A percentile compares a stretch with the other conserved stretches of the same genome.
These are phyloP conservation scores for Terfezia boudieri DNA, from an alignment of 495 filamentous ascomycete species.

Conservation along the genomic window DNA sequence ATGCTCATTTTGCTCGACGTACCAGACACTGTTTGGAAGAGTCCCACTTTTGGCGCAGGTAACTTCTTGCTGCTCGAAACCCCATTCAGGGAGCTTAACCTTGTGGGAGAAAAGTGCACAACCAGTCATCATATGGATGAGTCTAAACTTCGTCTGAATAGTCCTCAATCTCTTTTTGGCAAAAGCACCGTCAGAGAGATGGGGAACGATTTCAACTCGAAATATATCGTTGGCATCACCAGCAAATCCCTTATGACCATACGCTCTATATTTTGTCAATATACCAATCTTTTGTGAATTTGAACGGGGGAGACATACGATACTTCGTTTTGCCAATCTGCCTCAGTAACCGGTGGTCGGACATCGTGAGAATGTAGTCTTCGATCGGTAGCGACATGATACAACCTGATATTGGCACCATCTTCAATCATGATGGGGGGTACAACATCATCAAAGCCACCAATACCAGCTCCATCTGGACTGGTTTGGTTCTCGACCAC, in stretches of 20 bases:
- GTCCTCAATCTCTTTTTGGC: conserved; percentile 75
- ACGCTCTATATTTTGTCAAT: conserved; percentile 27
- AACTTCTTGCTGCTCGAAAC: conserved; percentile 90
- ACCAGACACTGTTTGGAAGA: conserved; percentile 91
- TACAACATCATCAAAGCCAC: conserved; percentile 61
- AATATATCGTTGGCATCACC: conserved; percentile 94
- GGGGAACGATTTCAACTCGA: conserved; percentile 82
- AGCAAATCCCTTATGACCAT: conserved; percentile 90
- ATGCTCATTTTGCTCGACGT: conserved; percentile 74
- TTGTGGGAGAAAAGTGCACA: conserved; percentile 96
- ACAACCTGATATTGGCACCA: conserved; percentile 56
- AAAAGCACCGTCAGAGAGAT: conserved; percentile 54
- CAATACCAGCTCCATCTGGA: conserved; percentile 55
- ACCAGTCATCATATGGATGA: conserved; percentile 90
- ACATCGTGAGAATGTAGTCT: conserved; percentile 92
- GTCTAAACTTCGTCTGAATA: conserved; percentile 87
- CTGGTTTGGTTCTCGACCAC: conserved; percentile 88
- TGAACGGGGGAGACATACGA: conserved; percentile 22
- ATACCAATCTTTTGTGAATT: not conserved
- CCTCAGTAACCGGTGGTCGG: conserved; percentile 89
- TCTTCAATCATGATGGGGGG: conserved; percentile 50
- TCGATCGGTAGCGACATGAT: conserved; percentile 61
- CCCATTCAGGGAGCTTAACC: conserved; percentile 95
- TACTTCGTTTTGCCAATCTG: conserved; percentile 96
- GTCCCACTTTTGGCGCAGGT: conserved; percentile 87